Evolutionary conservation across 73 alveolate species (phyloP), one percentile per base, ranked within the genome.

Genomic region (Symbiodinium natans): DNA sequence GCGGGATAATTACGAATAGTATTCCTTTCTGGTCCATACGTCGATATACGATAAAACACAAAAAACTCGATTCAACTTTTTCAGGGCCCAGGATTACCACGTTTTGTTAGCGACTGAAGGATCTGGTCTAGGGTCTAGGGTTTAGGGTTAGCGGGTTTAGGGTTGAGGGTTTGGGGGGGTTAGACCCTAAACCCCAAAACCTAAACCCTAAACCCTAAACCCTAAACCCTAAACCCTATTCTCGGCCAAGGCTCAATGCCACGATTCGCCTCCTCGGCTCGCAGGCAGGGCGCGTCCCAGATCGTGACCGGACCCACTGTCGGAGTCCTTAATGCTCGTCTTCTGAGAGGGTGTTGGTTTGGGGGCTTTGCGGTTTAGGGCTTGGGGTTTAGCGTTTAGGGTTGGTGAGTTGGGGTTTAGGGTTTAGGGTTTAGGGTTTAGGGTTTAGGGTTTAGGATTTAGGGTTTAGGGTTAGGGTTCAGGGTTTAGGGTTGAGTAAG

Each of bases 261-360:
- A 19, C 97, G 97, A 40, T 90, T 84, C 17, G 43, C 43, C 41
- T 41, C 73, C n/a, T 73, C 88, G 21, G 77, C 87, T 27, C 77
- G 48, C 48, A 90, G 77, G 83, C 97, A 90, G 36, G 97, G 97
- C 38, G 97, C 97, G 33, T 90, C 97, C 97, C 97, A 90, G 54
- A 90, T 90, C 36, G 97, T 90, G 88, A 90, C 77, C n/a, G 97
- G 97, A 38, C 97, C 97, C 41, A 90, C 97, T n/a, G 52, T 41
- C n/a, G 97, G 97, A 29, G 74, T 40, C 94, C 94, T 86, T 3
- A n/a, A 21, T 21, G n/a, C n/a, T n/a, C n/a, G n/a, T n/a, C n/a
- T n/a, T n/a, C n/a, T n/a, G n/a, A n/a, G n/a, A 27, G 83, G 38
- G 7, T 56, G 25, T 15, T 9, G 74, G 74, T 23, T 63, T 63